Evolutionary conservation across 331 rosid species (phyloP), one percentile per base, ranked within the genome.

Genomic region (Malus hybrid): DNA sequence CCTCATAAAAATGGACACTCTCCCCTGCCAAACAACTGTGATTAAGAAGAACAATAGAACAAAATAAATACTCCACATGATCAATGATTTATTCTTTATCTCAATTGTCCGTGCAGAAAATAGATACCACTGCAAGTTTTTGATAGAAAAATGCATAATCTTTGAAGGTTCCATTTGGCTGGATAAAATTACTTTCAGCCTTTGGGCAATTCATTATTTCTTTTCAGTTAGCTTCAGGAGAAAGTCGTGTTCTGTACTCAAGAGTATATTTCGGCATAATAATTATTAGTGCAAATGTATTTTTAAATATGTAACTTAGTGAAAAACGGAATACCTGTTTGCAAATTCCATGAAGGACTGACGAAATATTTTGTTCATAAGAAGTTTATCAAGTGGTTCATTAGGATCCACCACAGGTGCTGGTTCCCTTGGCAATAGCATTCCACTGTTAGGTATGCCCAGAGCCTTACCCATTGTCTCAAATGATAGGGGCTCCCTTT

Each of bases 11-110:
- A 86, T 92, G 97, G 75, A 87, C 92, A 71, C 90, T 92, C 91
- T 92, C 99, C 85, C 99, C 99, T 79, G 99, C 99, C 91, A 94
- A 87, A 87, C 97, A 94, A 82, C 99, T 94, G 93, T 74, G 81
- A 80, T 77, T 79, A 78, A 77, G 57, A 78, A 80, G 73, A 70
- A 18, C 29, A 55, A 52, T 27, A 44, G 50, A 77, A 65, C 5
- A 71, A 77, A 69, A 81, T 44, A 59, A 46, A 75, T 55, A 77
- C 65, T 13, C 60, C 61, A 34, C 20, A 28, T 20, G 46, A 67
- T 70, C 19, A 52, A 50, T 33, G 19, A 18, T 20, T 57, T 54
- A 56, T 27, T 60, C 60, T 18, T 39, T 31, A 12, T 70, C 31
- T 63, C 63, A 64, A 50, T 12, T 64, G 36, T 22, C 69, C 19